These are phyloP conservation scores for Chiua virens DNA, from an alignment of 768 basidiomycete species.

Conservation along the genomic window DNA sequence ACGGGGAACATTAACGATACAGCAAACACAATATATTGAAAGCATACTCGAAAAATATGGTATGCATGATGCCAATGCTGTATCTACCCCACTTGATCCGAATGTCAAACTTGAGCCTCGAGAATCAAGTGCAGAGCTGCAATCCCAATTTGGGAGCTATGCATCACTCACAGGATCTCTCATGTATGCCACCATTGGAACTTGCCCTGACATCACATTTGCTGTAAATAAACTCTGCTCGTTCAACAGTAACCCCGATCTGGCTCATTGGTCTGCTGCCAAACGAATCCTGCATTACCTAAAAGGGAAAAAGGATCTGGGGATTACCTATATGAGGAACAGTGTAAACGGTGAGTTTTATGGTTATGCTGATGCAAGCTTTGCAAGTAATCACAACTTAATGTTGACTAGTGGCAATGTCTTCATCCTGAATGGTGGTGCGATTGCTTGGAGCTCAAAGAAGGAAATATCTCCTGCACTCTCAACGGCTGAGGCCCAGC, in stretches of 20 bases:
- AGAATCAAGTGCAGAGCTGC: accelerated
- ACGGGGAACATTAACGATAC: neutral
- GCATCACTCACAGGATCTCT: slow-evolving; percentile 15
- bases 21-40: slow-evolving; percentile 10
- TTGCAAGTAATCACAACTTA: slow-evolving; percentile 21
- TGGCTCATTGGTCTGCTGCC: slow-evolving; percentile 8
- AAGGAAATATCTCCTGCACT: slow-evolving; percentile 26
- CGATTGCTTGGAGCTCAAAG: slow-evolving; percentile 30
- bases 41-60: neutral
- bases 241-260: slow-evolving; percentile 3
- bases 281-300: slow-evolving; percentile 19
- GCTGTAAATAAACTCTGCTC: slow-evolving; percentile 1
- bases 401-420: slow-evolving; percentile 23
- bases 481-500: slow-evolving; percentile 1
- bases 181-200: slow-evolving; percentile 20
- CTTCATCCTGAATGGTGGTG: slow-evolving; percentile 29
- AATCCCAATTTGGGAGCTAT: neutral
- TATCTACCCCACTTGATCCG: neutral
- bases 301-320: neutral
- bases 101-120: neutral
- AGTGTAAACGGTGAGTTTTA: neutral
- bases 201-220: slow-evolving; percentile 11
- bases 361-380: slow-evolving; percentile 27
- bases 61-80: neutral
- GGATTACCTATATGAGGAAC: neutral